These are phyloP conservation scores for Neonectria coccinea DNA, from an alignment of 2,329 filamentous ascomycete genomes.

Conservation along the genomic window DNA sequence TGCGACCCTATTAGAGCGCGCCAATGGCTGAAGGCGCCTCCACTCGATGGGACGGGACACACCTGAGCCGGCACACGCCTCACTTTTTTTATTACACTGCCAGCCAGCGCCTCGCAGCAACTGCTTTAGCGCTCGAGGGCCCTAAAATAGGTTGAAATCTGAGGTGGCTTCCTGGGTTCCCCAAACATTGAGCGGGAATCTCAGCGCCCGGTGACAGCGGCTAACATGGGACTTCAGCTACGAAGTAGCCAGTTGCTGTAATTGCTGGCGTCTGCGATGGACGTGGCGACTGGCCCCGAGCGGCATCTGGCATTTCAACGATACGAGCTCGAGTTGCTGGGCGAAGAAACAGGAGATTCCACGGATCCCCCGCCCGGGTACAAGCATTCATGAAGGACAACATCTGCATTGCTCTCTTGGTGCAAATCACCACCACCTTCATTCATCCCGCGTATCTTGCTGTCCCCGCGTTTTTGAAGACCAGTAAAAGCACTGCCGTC, in stretches of 20 bases:
- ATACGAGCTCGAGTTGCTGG: no score
- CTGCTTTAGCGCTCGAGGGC: background rate
- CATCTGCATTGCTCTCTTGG: no score
- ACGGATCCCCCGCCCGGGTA: background rate
- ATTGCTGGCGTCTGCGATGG: no score
- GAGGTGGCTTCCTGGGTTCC: no score
- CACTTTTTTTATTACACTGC: background rate
- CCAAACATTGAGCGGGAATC: background rate
- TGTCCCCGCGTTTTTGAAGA: no score
- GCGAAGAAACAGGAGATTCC: background rate
- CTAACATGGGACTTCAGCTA: no score
- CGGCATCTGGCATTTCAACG: no score
- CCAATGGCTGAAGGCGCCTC: conserved; percentile 14
- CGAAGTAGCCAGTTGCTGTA: no score
- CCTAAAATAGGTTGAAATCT: background rate
- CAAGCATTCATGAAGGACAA: background rate
- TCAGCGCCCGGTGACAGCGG: background rate
- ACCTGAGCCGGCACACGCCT: conserved; percentile 5
- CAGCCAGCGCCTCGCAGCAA: conserved; percentile 6
- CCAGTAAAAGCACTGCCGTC: background rate
- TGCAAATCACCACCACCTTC: background rate
- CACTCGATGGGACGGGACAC: background rate
- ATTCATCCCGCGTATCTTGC: no score
- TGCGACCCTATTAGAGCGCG: conserved; percentile 12
- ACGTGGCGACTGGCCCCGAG: no score